A percentile compares a stretch with the other conserved stretches of the same genome.
phyloP scores from a whole-genome alignment of 2,329 filamentous ascomycete species.

The Tolypocladium ophioglossoides region DNA sequence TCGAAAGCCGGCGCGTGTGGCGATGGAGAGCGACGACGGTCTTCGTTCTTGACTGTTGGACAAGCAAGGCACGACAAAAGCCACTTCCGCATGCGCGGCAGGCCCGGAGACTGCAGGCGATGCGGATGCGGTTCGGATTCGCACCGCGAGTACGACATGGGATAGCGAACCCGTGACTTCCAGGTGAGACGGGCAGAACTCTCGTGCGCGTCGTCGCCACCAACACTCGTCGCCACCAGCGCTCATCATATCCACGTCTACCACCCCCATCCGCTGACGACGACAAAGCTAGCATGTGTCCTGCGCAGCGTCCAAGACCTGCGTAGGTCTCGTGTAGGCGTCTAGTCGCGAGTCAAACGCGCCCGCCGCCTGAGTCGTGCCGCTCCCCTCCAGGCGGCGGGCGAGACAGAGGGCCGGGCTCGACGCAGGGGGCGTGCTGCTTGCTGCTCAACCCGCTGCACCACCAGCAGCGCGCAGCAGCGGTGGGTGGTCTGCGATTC shows the following conservation, averaged over 20 bases:
- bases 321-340: too few relatives aligned
- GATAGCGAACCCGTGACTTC: not conserved
- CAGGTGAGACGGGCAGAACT: not conserved
- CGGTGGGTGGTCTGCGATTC: constrained; percentile 2
- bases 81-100: not conserved
- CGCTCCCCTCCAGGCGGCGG: not conserved
- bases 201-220: not conserved
- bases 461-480: not conserved
- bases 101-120: not conserved
- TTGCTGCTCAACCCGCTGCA: not conserved
- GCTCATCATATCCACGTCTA: not conserved
- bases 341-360: too few relatives aligned
- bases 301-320: not conserved
- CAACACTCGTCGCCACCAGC: not conserved
- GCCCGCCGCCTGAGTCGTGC: constrained; percentile 2
- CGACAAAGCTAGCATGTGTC: not conserved
- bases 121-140: not conserved
- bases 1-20: not conserved
- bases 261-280: too few relatives aligned
- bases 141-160: not conserved
- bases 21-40: not conserved
- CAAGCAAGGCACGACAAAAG: not conserved
- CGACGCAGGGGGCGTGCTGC: not conserved
- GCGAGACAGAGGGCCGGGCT: not conserved
- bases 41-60: not conserved